Evolutionary conservation across 345 rosid species (phyloP).

Genomic region (Hibiscus mutabilis): DNA sequence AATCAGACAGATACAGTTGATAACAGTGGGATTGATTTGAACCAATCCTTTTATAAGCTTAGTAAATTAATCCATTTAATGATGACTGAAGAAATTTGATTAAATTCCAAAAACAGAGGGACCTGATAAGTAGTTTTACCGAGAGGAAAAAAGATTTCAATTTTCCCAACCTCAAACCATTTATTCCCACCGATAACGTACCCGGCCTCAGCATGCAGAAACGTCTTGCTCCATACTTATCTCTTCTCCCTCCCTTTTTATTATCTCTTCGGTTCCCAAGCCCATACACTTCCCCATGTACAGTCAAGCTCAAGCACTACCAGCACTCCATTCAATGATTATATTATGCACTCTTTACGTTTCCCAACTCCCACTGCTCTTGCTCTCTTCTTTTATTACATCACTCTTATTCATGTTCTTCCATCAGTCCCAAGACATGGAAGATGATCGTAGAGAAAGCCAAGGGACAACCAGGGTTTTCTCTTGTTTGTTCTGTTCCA

Average conservation of each 20-base stretch:
- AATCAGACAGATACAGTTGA: too few relatives aligned
- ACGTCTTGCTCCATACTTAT: conserved; percentile 18
- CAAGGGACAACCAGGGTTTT: conserved; percentile 41
- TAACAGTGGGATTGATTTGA: too few relatives aligned
- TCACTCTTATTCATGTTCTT: not conserved
- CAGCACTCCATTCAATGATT: conserved; percentile 29
- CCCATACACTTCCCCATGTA: conserved; percentile 52
- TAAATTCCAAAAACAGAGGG: too few relatives aligned
- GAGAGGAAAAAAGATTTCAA: too few relatives aligned
- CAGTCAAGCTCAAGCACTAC: conserved; percentile 7
- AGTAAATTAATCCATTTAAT: too few relatives aligned
- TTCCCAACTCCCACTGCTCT: conserved; percentile 40
- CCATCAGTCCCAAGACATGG: conserved; percentile 24
- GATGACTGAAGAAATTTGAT: too few relatives aligned
- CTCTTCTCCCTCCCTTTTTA: conserved; percentile 21
- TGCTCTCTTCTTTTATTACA: conserved; percentile 8
- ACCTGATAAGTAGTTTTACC: too few relatives aligned
- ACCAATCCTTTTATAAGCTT: too few relatives aligned
- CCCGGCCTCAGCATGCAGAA: conserved; percentile 36
- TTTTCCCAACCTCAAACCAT: conserved; percentile 21
- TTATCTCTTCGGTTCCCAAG: conserved; percentile 43
- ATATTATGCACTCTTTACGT: conserved; percentile 29
- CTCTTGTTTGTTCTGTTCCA: conserved; percentile 71
- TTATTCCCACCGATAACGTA: conserved; percentile 37
- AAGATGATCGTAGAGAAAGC: conserved; percentile 25